Evolutionary conservation across 441 rosid species (phyloP).

Genomic region (Macaranga tanarius): DNA sequence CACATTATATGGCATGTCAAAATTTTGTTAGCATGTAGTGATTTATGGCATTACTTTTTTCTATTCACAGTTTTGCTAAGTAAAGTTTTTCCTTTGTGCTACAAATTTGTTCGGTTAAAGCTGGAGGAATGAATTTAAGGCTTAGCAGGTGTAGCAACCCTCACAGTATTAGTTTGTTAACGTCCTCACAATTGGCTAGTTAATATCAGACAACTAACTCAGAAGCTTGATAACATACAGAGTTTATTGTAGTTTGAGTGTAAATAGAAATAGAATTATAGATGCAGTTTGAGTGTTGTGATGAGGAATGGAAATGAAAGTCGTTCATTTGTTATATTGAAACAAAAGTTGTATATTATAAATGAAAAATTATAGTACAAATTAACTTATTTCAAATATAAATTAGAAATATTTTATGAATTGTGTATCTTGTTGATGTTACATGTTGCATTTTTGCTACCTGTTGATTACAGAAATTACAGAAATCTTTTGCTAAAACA

Average conservation of each 20-base stretch:
- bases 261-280: slow-evolving; percentile 41
- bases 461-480: too few relatives aligned
- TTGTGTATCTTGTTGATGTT: neutral
- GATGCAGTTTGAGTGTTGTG: slow-evolving; percentile 24
- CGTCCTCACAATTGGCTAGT: slow-evolving; percentile 27
- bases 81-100: slow-evolving; percentile 9
- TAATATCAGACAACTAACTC: slow-evolving; percentile 48
- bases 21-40: slow-evolving; percentile 22
- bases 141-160: slow-evolving; percentile 45
- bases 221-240: slow-evolving; percentile 69
- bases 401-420: neutral
- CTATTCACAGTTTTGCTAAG: neutral
- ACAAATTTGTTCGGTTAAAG: slow-evolving; percentile 67
- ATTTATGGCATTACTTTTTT: slow-evolving; percentile 2
- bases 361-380: neutral
- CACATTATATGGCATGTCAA: neutral
- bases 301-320: slow-evolving; percentile 15
- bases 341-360: slow-evolving; percentile 25
- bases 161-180: slow-evolving; percentile 36
- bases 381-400: neutral
- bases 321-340: slow-evolving; percentile 2
- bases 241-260: slow-evolving; percentile 59
- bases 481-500: too few relatives aligned
- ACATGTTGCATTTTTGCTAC: too few relatives aligned
- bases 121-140: slow-evolving; percentile 81